A percentile compares a stretch with the other conserved stretches of the same genome.
phyloP scores from a whole-genome alignment of 805 yeast genomes.

The Lipomyces sp. region DNA sequence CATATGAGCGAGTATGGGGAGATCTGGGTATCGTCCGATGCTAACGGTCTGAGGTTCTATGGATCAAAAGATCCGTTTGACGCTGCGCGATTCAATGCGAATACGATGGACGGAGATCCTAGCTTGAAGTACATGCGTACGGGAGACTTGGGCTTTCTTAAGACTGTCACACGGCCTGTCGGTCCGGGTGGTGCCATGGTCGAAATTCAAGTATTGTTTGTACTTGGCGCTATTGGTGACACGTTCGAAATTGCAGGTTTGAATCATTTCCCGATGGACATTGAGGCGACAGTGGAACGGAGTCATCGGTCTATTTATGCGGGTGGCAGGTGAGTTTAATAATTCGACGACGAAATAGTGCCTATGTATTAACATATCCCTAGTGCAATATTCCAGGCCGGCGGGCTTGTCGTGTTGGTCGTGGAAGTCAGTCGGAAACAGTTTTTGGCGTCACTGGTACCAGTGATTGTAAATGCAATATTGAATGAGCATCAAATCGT shows the following conservation, averaged over 20 bases:
- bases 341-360: not conserved
- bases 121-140: conserved; percentile 76
- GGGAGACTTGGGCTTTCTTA: conserved; percentile 93
- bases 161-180: conserved; percentile 60
- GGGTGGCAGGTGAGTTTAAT: conserved; percentile 38
- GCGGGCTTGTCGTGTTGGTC: conserved; percentile 75
- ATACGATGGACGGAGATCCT: conserved; percentile 65
- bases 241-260: conserved; percentile 91
- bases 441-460: conserved; percentile 73
- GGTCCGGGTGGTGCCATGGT: conserved; percentile 48
- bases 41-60: conserved; percentile 67
- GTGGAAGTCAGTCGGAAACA: conserved; percentile 62
- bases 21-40: conserved; percentile 94
- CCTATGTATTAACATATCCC: conserved; percentile 23
- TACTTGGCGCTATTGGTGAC: conserved; percentile 80
- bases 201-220: conserved; percentile 77
- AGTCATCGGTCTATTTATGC: conserved; percentile 52
- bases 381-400: conserved; percentile 76
- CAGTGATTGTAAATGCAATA: conserved; percentile 78
- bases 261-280: conserved; percentile 86
- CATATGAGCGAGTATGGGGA: conserved; percentile 93
- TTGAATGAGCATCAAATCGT: conserved; percentile 80
- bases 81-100: conserved; percentile 63
- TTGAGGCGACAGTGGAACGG: conserved; percentile 69
- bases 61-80: conserved; percentile 57